Evolutionary conservation across 177 flowering plant genomes (phyloP), one percentile per base, ranked within the genome.

Genomic region (Vitis hybrid): DNA sequence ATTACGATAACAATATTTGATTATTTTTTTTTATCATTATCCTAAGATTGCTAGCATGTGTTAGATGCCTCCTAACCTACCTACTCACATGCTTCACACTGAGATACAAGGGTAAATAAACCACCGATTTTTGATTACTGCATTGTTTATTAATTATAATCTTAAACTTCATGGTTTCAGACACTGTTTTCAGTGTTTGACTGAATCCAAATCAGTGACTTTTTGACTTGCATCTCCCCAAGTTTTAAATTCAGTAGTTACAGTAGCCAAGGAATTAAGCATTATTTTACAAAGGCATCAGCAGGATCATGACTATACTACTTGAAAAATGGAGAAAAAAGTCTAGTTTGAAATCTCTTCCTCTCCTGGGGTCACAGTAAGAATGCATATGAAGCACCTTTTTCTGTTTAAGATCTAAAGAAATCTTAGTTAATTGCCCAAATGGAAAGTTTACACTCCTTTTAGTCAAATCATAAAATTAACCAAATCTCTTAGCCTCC

Each of bases 61-160:
- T 80, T 61, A 77, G 85, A 79, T 78, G 62, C 82, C 73, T 75
- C 66, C 74, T 78, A 77, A 64, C 76, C 75, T 52, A 81, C 82
- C 78, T 30, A 70, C 74, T 72, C 87, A 84, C 87, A 84, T 82
- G 87, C 82, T 62, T 19, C 63, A 61, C 85, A 76, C 15, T 14
- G 30, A 23, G n/a, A 50, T 51, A 51, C 34, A 3, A 50, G 1
- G 52, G 23, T 9, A 10, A 23, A 26, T 13, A 49, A 48, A 45
- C 45, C 18, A 64, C 56, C 14, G 9, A 49, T 17, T 17, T 50
- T 32, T 64, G 19, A 64, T 64, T 49, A n/a, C 2, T 19, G 48
- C 34, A 17, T 19, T 64, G 13, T 48, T 48, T 64, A 26, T 26
- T 3, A 3, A 26, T 26, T 26, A 1, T 10, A 23, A 19, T 40